Conservation (phyloP, 768 basidiomycete species). For the Suillus luteus region DNA sequence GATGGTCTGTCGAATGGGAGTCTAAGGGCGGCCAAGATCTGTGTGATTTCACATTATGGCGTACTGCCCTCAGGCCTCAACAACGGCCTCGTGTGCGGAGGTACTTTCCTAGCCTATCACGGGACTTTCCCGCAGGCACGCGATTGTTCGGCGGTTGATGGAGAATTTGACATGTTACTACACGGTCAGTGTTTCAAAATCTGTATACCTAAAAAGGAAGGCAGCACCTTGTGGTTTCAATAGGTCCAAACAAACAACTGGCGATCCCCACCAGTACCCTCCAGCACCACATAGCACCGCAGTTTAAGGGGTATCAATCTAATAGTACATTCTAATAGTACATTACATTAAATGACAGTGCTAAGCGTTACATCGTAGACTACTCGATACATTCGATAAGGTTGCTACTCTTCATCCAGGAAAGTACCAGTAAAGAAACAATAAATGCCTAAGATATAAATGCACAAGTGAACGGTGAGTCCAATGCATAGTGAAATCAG, state of each 20-base stretch:
- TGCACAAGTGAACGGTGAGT: conserved; percentile 28
- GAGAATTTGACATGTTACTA: too few species aligned
- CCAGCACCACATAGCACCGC: too few species aligned
- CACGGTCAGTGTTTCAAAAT: background rate
- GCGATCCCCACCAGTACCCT: background rate
- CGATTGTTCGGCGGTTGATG: too few species aligned
- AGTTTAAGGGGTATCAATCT: background rate
- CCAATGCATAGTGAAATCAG: conserved; percentile 27
- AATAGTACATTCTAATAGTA: background rate
- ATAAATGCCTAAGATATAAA: conserved; percentile 31
- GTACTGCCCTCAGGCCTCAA: too few species aligned
- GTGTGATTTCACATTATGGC: too few species aligned
- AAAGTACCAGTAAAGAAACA: conserved; percentile 22
- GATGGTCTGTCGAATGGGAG: too few species aligned
- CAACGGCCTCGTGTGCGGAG: too few species aligned
- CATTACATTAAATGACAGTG: background rate
- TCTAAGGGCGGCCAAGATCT: too few species aligned
- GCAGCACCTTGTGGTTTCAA: conserved; percentile 1
- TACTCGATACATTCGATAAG: background rate
- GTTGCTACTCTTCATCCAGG: background rate
- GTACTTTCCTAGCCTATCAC: too few species aligned
- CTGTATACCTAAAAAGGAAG: conserved; percentile 5
- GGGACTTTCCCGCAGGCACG: too few species aligned
- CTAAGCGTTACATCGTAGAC: conserved; percentile 1
- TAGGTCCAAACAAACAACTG: background rate